Conservation (phyloP, 441 rosid genomes). For the Iberis amara region DNA sequence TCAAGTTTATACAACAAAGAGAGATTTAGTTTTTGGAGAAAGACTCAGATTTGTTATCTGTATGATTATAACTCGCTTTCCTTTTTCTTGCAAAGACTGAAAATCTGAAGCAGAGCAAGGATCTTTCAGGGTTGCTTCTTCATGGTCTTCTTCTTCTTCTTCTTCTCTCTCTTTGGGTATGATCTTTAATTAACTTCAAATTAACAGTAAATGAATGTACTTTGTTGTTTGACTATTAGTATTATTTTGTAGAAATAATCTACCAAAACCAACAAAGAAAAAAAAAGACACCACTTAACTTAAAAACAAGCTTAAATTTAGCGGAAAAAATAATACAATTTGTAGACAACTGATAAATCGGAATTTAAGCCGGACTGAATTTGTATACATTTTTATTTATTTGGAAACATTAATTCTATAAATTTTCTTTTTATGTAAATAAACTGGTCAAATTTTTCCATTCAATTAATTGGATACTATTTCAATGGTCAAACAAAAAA, state of each 20-base stretch:
- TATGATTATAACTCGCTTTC: neutral
- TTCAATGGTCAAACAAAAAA: conserved; percentile 21
- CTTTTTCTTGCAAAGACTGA: conserved; percentile 21
- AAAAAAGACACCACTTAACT: neutral
- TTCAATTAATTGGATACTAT: conserved; percentile 2
- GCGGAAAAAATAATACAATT: neutral
- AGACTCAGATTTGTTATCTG: conserved; percentile 19
- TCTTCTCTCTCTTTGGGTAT: conserved; percentile 12
- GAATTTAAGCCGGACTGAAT: neutral
- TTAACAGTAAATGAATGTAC: conserved; percentile 5
- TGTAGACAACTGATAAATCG: neutral
- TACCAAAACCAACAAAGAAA: too few relatives aligned
- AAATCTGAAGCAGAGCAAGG: conserved; percentile 34
- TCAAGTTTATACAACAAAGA: conserved; percentile 4
- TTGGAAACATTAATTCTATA: neutral
- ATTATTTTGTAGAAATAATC: conserved; percentile 12
- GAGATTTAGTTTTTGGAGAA: conserved; percentile 26
- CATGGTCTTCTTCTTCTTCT: conserved; percentile 23
- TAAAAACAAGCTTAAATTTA: neutral
- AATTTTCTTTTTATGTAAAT: neutral
- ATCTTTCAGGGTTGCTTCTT: conserved; percentile 39
- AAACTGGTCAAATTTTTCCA: neutral
- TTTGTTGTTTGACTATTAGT: neutral
- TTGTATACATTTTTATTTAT: neutral
- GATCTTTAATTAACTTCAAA: conserved; percentile 19